Base-by-base conservation (phyloP, 1,284 basidiomycete species). In the Pisolithus thermaeus region DNA sequence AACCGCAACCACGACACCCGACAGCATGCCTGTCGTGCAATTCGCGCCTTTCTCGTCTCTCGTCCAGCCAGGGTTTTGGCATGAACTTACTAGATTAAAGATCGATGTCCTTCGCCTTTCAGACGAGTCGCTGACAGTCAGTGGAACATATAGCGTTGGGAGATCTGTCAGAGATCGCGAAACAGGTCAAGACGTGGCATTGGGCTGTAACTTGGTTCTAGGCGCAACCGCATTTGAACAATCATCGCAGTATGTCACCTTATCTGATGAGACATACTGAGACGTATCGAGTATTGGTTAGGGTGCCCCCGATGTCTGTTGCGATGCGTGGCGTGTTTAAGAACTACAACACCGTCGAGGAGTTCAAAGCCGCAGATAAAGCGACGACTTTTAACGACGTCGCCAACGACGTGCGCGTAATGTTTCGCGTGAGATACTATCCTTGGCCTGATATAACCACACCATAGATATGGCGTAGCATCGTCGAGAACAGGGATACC, bases 301-400 rank as follows among this genome's bases (percentile, higher is more conserved):
- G 78, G 43, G 50, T 67, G n/a, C 70, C 76, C 0, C 57, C 71
- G 0, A 62, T 74, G 53, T 69, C 77, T 2, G 71, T 79, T 16
- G 47, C 66, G 0, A 72, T 80, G 1, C 62, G 55, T 5, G 96
- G 96, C 9, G 70, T 75, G 1, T 78, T 98, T 61, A 95, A 93
- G 77, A 94, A 94, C 66, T 95, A 81, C 73, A 99, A 99, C 65
- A 98, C 97, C 2, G 86, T 98, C 59, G 95, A 98, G 61, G 92
- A 97, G 12, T 99, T 99, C 74, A 94, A 90, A 62, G 79, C 80
- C 2, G 84, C 86, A 1, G 91, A 97, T 61, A 98, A 99, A 76
- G 83, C 85, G 22, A 79, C 79, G 12, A 68, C 97, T 7, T 93
- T 98, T 68, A 88, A 90, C 54, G 62, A 76, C 22, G 68, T 85